Percentiles rank a stretch among this genome's conserved stretches.
These are phyloP conservation scores for Neopestalotiopsis clavispora DNA, from an alignment of 2,329 filamentous ascomycete genomes.

Conservation along the genomic window DNA sequence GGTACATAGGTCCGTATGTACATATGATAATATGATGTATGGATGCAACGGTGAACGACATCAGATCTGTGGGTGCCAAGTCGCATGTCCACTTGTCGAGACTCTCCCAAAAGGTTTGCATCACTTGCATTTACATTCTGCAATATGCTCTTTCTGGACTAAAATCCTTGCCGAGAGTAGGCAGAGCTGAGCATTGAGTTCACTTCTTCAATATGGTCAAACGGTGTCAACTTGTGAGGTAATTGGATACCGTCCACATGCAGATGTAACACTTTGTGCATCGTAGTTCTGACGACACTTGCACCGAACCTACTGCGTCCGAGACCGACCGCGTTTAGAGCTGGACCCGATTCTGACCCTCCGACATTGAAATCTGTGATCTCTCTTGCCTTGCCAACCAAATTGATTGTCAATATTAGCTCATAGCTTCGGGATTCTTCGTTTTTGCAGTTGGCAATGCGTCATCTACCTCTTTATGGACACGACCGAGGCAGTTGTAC, in stretches of 20 bases:
- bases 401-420: too few species aligned
- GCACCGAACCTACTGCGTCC: background rate
- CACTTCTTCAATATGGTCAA: background rate
- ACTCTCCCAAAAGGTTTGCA: background rate
- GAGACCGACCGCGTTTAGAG: background rate
- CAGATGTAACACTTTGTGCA: background rate
- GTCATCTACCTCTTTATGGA: too few species aligned
- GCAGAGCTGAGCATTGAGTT: background rate
- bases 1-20: too few species aligned
- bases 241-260: background rate
- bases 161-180: background rate
- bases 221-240: background rate
- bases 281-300: background rate
- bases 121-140: background rate
- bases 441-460: too few species aligned
- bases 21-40: background rate
- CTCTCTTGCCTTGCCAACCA: too few species aligned
- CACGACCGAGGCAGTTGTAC: too few species aligned
- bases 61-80: background rate
- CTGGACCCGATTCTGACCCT: background rate
- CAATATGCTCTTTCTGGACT: background rate
- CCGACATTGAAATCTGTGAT: too few species aligned
- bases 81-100: background rate
- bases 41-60: background rate
- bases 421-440: too few species aligned